Base-by-base conservation (phyloP, 2,329 filamentous ascomycete species). In the Rhinocladiella mackenziei region DNA sequence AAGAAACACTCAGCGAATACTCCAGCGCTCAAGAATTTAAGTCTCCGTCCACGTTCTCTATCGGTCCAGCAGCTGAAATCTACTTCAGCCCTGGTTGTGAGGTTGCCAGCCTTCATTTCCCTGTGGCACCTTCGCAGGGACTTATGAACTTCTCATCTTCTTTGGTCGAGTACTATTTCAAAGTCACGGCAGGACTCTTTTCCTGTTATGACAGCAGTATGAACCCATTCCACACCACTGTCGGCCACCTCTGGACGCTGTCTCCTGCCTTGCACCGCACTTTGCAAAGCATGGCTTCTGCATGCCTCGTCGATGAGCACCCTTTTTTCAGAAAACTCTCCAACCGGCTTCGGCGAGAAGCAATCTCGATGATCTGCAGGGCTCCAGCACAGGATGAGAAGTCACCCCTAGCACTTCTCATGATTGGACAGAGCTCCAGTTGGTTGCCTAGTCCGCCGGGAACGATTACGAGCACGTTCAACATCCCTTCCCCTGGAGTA, bases 271-370 rank as follows among this genome's bases (percentile, higher is more conserved):
- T 81, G 38, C 78, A 75, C 55, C 77, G 75, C 34, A 76, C 76
- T 2, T 77, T 81, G 33, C 77, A 81, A 53, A 80, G 78, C 51
- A 82, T 81, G 78, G 76, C 78, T 1, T 77, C 78, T 6, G 78
- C 77, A 3, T 78, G 77, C 14, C 63, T 81, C 0, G 73, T 77
- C 1, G 77, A 79, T 56, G 67, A n/a, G n/a, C n/a, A n/a, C n/a
- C n/a, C n/a, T n/a, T 77, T 42, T 77, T 77, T 43, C 76, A 70
- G 3, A 68, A 70, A n/a, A n/a, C n/a, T n/a, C n/a, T n/a, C n/a
- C n/a, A n/a, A n/a, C n/a, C n/a, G n/a, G n/a, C n/a, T n/a, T n/a
- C n/a, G n/a, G n/a, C n/a, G n/a, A n/a, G n/a, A n/a, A n/a, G n/a
- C n/a, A n/a, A n/a, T n/a, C n/a, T n/a, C n/a, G n/a, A n/a, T n/a